A percentile compares a stretch with the other conserved stretches of the same genome.
phyloP scores from a whole-genome alignment of 2,329 filamentous ascomycete species.

The Paecilomyces sp. region DNA sequence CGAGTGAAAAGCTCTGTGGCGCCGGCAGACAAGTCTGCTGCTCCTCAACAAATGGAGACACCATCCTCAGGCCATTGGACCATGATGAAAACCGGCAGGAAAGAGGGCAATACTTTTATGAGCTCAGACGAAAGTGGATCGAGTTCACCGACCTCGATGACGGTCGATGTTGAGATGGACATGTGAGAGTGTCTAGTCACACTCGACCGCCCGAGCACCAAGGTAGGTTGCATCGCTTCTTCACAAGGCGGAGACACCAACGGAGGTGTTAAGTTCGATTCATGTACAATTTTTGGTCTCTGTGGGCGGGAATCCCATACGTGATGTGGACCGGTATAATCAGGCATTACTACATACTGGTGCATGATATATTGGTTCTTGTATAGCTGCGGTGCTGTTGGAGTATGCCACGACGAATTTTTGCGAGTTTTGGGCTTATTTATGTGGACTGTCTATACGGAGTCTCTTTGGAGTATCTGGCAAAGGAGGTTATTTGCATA shows the following conservation, averaged over 20 bases:
- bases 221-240: too few relatives aligned
- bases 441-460: background rate
- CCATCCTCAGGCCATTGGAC: background rate
- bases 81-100: background rate
- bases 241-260: background rate
- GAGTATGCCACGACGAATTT: background rate
- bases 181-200: conserved; percentile 4
- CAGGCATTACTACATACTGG: background rate
- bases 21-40: conserved; percentile 4
- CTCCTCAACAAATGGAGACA: conserved; percentile 1
- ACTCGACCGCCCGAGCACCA: background rate
- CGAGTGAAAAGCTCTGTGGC: conserved; percentile 1
- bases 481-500: background rate
- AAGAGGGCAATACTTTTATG: background rate
- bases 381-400: background rate
- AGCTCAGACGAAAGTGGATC: background rate
- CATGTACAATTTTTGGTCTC: background rate
- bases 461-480: background rate
- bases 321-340: background rate
- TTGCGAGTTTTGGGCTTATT: background rate
- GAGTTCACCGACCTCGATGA: background rate
- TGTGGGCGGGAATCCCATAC: background rate
- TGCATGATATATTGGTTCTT: background rate
- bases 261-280: background rate
- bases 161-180: conserved; percentile 25